These are phyloP conservation scores for Mycena crocata DNA, from an alignment of 768 basidiomycete genomes.

Conservation along the genomic window DNA sequence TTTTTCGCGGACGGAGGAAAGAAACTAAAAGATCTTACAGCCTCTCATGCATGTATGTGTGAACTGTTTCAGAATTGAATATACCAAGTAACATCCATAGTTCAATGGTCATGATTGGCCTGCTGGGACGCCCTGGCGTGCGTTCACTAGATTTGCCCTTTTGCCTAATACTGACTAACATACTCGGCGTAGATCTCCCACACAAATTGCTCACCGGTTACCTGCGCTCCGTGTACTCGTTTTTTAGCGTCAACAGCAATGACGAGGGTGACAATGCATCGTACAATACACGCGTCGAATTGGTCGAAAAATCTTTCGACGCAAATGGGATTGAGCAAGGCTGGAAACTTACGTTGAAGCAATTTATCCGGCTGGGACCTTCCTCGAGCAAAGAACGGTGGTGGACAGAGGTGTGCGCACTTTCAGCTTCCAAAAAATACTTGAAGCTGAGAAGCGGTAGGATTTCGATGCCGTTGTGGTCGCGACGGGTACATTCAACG, in stretches of 20 bases:
- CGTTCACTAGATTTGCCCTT: slow-evolving; percentile 15
- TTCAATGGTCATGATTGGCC: slow-evolving; percentile 48
- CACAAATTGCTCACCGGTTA: slow-evolving; percentile 50
- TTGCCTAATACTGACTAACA: background rate
- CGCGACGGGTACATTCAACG: slow-evolving; percentile 35
- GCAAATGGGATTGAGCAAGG: slow-evolving; percentile 44
- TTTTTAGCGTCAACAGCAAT: slow-evolving; percentile 54
- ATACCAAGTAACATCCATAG: slow-evolving; percentile 37
- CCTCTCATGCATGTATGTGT: slow-evolving; percentile 45
- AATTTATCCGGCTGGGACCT: slow-evolving; percentile 35
- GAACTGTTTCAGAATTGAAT: background rate
- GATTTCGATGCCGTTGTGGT: slow-evolving; percentile 37
- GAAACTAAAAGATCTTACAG: slow-evolving; percentile 63
- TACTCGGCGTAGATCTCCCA: slow-evolving; percentile 43
- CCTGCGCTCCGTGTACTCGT: slow-evolving; percentile 55
- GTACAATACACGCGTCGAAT: slow-evolving; percentile 63
- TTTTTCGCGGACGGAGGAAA: slow-evolving; percentile 40
- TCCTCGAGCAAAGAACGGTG: slow-evolving; percentile 28
- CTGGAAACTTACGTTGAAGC: slow-evolving; percentile 50
- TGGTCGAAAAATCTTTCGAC: slow-evolving; percentile 52
- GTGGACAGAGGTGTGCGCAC: slow-evolving; percentile 31
- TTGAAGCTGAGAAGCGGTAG: no score
- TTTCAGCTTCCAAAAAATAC: background rate
- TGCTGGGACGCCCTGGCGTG: slow-evolving; percentile 48
- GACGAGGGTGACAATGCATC: slow-evolving; percentile 51